Evolutionary conservation across 192 early-diverging fungal genomes (phyloP).

Genomic region (Coemansia sp.): DNA sequence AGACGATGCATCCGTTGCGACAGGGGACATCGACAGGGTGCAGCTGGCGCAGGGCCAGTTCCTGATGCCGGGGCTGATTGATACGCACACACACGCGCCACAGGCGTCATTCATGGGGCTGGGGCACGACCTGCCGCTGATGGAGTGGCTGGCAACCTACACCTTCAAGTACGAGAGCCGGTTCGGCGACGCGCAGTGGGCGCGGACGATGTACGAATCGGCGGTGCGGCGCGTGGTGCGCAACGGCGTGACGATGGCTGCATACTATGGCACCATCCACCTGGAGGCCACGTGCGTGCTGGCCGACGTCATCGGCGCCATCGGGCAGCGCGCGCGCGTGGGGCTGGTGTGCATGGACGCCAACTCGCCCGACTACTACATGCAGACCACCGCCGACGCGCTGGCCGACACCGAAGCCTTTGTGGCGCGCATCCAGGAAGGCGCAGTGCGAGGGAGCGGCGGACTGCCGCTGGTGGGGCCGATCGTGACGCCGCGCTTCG

Average conservation of each 20-base stretch:
- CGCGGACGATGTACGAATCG: constrained; percentile 63
- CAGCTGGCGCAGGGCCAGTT: constrained; percentile 63
- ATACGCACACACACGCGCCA: constrained; percentile 93
- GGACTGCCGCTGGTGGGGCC: constrained; percentile 60
- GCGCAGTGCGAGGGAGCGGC: background rate
- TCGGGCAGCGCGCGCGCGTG: constrained; percentile 91
- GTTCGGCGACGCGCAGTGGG: constrained; percentile 69
- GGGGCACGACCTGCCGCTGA: constrained; percentile 85
- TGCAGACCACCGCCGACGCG: constrained; percentile 68
- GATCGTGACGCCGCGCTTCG: constrained; percentile 93
- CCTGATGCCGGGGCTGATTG: constrained; percentile 87
- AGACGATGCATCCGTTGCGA: constrained; percentile 1
- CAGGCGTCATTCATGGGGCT: constrained; percentile 88
- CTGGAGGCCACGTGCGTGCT: constrained; percentile 70
- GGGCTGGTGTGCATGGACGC: constrained; percentile 98
- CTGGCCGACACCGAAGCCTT: constrained; percentile 68
- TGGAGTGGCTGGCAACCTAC: constrained; percentile 88
- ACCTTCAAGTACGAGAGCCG: constrained; percentile 85
- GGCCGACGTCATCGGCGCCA: constrained; percentile 67
- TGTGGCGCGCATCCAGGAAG: constrained; percentile 61
- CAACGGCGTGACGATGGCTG: constrained; percentile 88
- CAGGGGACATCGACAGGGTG: constrained; percentile 12
- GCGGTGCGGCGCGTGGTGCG: constrained; percentile 69
- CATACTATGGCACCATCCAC: constrained; percentile 92
- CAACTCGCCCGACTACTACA: constrained; percentile 76